Conservation (phyloP, 1,284 basidiomycete species). For the Ceratobasidium sp. region DNA sequence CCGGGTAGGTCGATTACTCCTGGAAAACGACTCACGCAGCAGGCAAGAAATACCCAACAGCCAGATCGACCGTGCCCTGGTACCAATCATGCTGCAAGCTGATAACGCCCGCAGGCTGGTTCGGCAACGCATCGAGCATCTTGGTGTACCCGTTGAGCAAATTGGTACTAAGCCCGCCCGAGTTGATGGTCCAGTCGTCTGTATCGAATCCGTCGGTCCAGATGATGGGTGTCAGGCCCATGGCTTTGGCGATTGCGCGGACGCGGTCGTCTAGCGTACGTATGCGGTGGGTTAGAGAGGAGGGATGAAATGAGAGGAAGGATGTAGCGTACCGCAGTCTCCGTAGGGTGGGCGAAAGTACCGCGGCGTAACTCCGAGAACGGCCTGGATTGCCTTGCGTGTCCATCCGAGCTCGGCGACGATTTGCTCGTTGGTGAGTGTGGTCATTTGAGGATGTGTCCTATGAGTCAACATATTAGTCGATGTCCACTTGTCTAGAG, state of each 20-base stretch:
- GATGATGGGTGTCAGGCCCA: slow-evolving; percentile 83
- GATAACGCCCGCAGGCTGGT: slow-evolving; percentile 73
- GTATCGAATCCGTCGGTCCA: slow-evolving; percentile 83
- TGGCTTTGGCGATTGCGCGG: slow-evolving; percentile 81
- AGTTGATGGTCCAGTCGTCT: slow-evolving; percentile 82
- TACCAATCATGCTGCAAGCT: slow-evolving; percentile 91
- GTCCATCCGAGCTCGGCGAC: slow-evolving; percentile 96
- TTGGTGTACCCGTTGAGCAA: slow-evolving; percentile 61
- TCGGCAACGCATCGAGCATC: slow-evolving; percentile 55
- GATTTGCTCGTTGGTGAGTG: slow-evolving; percentile 85
- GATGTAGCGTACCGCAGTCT: slow-evolving; percentile 75
- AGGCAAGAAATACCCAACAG: slow-evolving; percentile 86
- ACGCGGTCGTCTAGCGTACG: slow-evolving; percentile 78
- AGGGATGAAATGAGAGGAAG: slow-evolving; percentile 56
- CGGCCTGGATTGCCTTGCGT: slow-evolving; percentile 79
- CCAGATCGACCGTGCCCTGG: slow-evolving; percentile 83
- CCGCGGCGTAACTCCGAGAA: slow-evolving; percentile 46
- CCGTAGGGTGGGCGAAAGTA: slow-evolving; percentile 19
- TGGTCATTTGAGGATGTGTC: slow-evolving; percentile 43
- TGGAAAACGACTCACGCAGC: slow-evolving; percentile 58
- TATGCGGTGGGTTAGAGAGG: slow-evolving; percentile 51
- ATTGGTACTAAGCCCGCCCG: slow-evolving; percentile 72
- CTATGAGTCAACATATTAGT: neutral
- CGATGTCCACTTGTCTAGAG: neutral
- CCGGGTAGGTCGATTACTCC: neutral